phyloP scores from a whole-genome alignment of 176 grass and related monocot genomes.

The Triticum dicoccoides region DNA sequence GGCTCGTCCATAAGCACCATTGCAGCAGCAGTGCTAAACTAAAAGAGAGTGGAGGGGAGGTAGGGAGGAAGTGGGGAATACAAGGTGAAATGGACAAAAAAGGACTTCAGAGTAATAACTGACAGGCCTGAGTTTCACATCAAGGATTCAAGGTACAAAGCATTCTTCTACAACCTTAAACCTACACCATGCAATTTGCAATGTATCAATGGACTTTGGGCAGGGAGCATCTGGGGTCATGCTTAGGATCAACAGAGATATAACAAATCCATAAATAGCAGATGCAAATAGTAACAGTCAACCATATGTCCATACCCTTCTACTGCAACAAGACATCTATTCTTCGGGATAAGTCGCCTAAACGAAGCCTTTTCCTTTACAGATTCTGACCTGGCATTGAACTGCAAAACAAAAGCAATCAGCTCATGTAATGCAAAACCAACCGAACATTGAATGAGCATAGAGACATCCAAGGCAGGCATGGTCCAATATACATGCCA shows the following conservation, averaged over 20 bases:
- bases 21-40: background rate
- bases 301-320: slow-evolving; percentile 68
- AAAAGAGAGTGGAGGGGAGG: background rate
- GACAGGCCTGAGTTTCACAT: background rate
- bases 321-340: slow-evolving; percentile 84
- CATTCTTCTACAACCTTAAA: slow-evolving; percentile 3
- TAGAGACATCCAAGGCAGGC: background rate
- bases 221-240: background rate
- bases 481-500: background rate
- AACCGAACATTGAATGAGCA: background rate
- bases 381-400: slow-evolving; percentile 92
- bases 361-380: slow-evolving; percentile 95
- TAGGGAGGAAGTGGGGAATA: background rate
- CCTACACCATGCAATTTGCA: background rate
- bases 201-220: background rate
- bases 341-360: slow-evolving; percentile 68
- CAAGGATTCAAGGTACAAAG: background rate
- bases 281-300: background rate
- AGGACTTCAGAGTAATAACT: background rate
- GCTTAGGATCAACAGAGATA: background rate
- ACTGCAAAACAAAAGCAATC: slow-evolving; percentile 55
- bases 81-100: background rate
- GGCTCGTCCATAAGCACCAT: background rate
- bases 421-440: background rate
- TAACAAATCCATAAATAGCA: background rate